phyloP scores from a whole-genome alignment of 177 flowering plant species.

The Telopea speciosissima region DNA sequence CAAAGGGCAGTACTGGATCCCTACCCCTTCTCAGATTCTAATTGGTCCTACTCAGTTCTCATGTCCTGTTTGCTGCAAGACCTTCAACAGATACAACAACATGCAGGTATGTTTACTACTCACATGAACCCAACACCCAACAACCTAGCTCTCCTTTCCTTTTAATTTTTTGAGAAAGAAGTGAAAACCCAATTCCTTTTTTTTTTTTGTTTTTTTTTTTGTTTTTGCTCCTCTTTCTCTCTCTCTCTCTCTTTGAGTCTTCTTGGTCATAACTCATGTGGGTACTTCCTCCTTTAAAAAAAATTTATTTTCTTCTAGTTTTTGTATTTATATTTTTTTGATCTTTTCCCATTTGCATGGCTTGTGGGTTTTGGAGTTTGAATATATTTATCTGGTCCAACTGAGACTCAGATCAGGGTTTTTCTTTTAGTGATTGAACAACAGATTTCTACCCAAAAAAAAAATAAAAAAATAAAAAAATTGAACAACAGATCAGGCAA shows the following conservation, averaged over 20 bases:
- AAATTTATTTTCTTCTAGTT: slow-evolving; percentile 10
- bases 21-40: slow-evolving; percentile 79
- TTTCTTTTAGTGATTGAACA: slow-evolving; percentile 57
- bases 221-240: slow-evolving; percentile 9
- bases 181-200: slow-evolving; percentile 7
- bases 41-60: slow-evolving; percentile 91
- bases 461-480: no score
- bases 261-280: not conserved
- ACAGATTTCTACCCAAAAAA: no score
- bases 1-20: slow-evolving; percentile 89
- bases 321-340: slow-evolving; percentile 10
- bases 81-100: slow-evolving; percentile 89
- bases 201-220: no score
- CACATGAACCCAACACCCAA: not conserved
- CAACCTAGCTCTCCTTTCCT: not conserved
- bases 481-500: slow-evolving; percentile 63
- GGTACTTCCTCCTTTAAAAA: not conserved
- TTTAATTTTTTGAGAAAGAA: slow-evolving; percentile 17
- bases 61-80: slow-evolving; percentile 85
- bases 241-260: not conserved
- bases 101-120: slow-evolving; percentile 59
- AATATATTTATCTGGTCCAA: slow-evolving; percentile 24
- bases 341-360: slow-evolving; percentile 25
- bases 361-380: slow-evolving; percentile 26
- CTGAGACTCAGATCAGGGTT: slow-evolving; percentile 25